Base-by-base conservation (phyloP, 2,329 filamentous ascomycete genomes). In the Juglanconis sp. region DNA sequence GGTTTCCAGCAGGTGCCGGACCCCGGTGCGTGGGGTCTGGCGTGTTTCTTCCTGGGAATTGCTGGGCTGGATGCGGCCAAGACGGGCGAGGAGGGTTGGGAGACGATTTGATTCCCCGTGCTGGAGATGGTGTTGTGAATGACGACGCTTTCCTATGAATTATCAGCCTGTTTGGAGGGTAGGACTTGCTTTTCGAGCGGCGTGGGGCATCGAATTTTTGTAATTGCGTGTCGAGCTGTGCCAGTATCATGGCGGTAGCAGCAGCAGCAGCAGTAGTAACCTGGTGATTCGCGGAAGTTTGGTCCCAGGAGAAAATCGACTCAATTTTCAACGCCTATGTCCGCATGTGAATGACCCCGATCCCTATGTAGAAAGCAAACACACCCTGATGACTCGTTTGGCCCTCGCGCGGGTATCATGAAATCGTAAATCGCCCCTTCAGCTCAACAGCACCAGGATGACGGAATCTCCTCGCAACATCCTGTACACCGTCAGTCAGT, bases 401-500 rank as follows among this genome's bases (percentile, higher is more conserved):
- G 31, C 58, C 58, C 55, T 58, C 51, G 35, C 52, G 46, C 35
- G 59, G 62, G 62, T 63, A 63, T 63, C 59, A 58, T 62, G 40
- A 63, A 56, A 57, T 50, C 53, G 53, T 44, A 54, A 62, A 40
- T 50, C 40, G 34, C 44, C 52, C 48, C 51, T 53, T 67, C 56
- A 94, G 79, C 90, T 94, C 71, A 96, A 81, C 68, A 96, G 79
- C 63, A 96, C 91, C 67, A 96, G 79, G 69, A 96, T 94, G 66
- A 96, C 92, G 50, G 89, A 92, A 73, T 96, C 92, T 63, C 92
- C 92, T 73, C 92, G 82, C 66, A 96, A 76, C 75, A 96, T 96
- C 85, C 89, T 92, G 67, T 62, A 35, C 10, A 63, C 52, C 57
- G 17, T 36, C 32, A 36, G 32, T 53, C 49, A 63, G 42, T 48